These are phyloP conservation scores for Berkeleyomyces rouxiae DNA, from an alignment of 2,329 filamentous ascomycete genomes.

Conservation along the genomic window DNA sequence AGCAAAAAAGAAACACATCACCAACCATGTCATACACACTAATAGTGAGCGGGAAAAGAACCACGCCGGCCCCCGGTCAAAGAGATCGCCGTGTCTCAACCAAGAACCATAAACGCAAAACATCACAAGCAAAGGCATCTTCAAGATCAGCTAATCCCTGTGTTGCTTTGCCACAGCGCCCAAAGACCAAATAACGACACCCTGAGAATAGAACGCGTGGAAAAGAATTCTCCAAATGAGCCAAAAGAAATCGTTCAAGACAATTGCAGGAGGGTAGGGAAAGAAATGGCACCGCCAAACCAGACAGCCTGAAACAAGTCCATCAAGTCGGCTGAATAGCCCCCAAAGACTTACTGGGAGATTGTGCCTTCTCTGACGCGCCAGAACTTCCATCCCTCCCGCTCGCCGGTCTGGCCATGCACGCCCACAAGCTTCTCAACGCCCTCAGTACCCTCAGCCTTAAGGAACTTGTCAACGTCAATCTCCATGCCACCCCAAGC, in stretches of 20 bases:
- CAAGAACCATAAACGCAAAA: not conserved
- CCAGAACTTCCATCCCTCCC: slow-evolving; percentile 82
- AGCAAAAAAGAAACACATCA: not conserved
- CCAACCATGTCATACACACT: not conserved
- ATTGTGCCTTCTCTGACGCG: slow-evolving; percentile 29
- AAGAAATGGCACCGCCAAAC: not conserved
- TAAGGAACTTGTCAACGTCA: slow-evolving; percentile 67
- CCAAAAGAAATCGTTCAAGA: not conserved
- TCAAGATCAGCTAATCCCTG: not conserved
- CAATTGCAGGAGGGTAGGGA: not conserved
- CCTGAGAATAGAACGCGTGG: not conserved
- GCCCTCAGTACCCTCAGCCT: slow-evolving; percentile 65
- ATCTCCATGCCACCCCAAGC: slow-evolving; percentile 79
- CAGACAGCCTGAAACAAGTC: not conserved
- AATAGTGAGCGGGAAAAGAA: not conserved
- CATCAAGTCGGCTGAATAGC: not conserved
- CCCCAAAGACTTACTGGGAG: not conserved
- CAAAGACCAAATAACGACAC: not conserved
- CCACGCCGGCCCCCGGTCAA: not conserved
- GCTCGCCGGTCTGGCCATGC: slow-evolving; percentile 45
- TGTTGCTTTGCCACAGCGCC: not conserved
- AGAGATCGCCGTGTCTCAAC: not conserved
- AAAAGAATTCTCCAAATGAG: not conserved
- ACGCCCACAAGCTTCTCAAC: slow-evolving; percentile 81
- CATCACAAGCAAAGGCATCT: not conserved